Base-by-base conservation (phyloP, 73 alveolate genomes). In the Effrenium voratum region DNA sequence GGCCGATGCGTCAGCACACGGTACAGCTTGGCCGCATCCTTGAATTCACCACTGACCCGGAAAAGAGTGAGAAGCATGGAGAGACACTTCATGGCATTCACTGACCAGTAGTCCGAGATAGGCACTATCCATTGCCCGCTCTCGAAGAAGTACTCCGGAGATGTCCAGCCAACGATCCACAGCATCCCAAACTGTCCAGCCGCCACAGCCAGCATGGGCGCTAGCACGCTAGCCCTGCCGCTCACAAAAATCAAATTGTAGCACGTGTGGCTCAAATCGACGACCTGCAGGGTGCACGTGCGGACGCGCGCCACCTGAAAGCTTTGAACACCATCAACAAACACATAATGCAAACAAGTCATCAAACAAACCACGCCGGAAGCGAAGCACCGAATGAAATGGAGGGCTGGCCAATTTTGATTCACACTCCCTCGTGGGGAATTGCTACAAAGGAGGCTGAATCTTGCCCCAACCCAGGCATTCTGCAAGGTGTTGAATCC, bases 91-190 rank as follows among this genome's bases (percentile, higher is more conserved):
- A 90, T 90, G 73, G 97, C 97, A 46, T 90, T 90, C 47, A 90
- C 97, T 8, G 97, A 60, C 97, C 97, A 90, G 87, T 90, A 90
- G 73, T 90, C 97, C n/a, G 88, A 68, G 43, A 90, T 66, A 5
- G 97, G 97, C 28, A 90, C 97, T 5, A 90, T 76, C 97, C 97
- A 90, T 87, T 90, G 97, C 34, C 97, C 97, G 32, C 97, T 90
- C 80, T 90, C 97, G 47, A 90, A 90, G 97, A 90, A 90, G 52
- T 90, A 90, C 47, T 90, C 97, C 36, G 97, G 97, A 0, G 97
- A 90, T 32, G 86, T 90, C 97, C 97, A 90, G 60, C 97, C 97
- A 52, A 90, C 97, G 43, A 90, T 90, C 97, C 97, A 90, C 32
- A 90, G 97, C 97, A 90, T 90, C 16, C 97, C 97, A 32, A 90